phyloP scores from a whole-genome alignment of 441 rosid genomes.

The Biscutella auriculata region DNA sequence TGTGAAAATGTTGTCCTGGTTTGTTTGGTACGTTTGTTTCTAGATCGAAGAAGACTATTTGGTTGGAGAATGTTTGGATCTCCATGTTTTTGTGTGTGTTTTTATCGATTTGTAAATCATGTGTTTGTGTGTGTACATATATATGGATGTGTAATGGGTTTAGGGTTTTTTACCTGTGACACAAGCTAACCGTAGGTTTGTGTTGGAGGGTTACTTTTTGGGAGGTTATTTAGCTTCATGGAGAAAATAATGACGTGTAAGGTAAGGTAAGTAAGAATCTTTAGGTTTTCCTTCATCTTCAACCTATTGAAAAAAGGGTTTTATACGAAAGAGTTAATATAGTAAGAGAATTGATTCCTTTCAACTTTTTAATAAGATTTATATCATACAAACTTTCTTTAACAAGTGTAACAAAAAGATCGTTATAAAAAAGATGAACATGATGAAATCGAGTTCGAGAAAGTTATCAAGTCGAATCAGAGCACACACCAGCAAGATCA shows the following conservation, averaged over 20 bases:
- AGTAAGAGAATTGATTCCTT: conserved; percentile 10
- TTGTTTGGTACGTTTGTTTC: conserved; percentile 79
- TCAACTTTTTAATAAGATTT: neutral
- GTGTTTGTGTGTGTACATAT: neutral
- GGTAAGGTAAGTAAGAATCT: conserved; percentile 27
- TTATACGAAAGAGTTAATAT: neutral
- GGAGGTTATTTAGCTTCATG: conserved; percentile 21
- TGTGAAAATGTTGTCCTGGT: conserved; percentile 46
- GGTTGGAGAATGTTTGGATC: conserved; percentile 14
- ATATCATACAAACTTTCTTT: neutral
- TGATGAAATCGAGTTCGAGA: neutral
- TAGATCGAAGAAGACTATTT: conserved; percentile 76
- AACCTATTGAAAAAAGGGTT: neutral
- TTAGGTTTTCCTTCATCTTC: conserved; percentile 7
- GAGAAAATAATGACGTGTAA: conserved; percentile 21
- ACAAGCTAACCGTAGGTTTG: conserved; percentile 39
- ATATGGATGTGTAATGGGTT: conserved; percentile 1
- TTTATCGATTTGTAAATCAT: neutral
- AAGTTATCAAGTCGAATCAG: neutral
- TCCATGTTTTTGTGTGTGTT: conserved; percentile 10
- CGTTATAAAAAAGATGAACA: neutral
- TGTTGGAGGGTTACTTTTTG: conserved; percentile 28
- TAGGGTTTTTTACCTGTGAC: conserved; percentile 31
- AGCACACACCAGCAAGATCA: no score
- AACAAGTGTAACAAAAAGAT: neutral